A percentile compares a stretch with the other conserved stretches of the same genome.
Evolutionary conservation across 176 grass and related monocot genomes (phyloP).

Genomic region (Zoysia japonica): DNA sequence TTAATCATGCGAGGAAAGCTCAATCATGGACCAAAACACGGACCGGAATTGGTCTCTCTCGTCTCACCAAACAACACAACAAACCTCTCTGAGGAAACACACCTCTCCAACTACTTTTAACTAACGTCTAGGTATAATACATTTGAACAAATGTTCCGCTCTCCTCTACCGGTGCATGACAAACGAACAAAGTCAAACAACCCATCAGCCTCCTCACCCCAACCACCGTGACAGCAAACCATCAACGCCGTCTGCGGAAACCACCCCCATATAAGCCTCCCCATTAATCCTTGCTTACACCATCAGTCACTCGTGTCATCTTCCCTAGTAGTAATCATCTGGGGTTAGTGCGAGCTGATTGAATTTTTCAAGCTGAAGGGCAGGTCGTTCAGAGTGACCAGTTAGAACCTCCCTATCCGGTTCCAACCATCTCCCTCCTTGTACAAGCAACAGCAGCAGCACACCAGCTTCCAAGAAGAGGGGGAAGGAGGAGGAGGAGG

Average conservation of each 20-base stretch:
- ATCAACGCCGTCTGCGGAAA: constrained; percentile 48
- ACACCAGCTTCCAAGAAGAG: constrained; percentile 58
- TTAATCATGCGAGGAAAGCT: constrained; percentile 42
- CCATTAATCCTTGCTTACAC: background rate
- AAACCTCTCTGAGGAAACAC: constrained; percentile 33
- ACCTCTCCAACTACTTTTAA: constrained; percentile 45
- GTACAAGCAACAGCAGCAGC: constrained; percentile 73
- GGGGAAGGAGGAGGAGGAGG: constrained; percentile 13
- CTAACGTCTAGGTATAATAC: constrained; percentile 40
- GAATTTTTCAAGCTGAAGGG: constrained; percentile 43
- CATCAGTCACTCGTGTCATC: background rate
- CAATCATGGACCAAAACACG: constrained; percentile 39
- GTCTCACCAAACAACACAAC: constrained; percentile 42
- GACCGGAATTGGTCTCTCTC: constrained; percentile 10
- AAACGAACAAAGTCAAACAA: constrained; percentile 75
- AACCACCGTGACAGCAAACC: constrained; percentile 81
- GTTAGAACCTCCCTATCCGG: constrained; percentile 76
- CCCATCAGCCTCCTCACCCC: constrained; percentile 38
- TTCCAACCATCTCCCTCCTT: constrained; percentile 42
- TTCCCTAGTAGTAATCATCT: background rate
- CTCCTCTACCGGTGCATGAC: constrained; percentile 2
- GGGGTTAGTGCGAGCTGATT: constrained; percentile 14
- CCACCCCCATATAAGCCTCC: constrained; percentile 21
- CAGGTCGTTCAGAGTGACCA: constrained; percentile 25
- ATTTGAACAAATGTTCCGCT: constrained; percentile 12